Percentiles rank a stretch among this genome's conserved stretches.
Evolutionary conservation across 2,329 filamentous ascomycete genomes (phyloP).

Genomic region (Fusarium sp.): DNA sequence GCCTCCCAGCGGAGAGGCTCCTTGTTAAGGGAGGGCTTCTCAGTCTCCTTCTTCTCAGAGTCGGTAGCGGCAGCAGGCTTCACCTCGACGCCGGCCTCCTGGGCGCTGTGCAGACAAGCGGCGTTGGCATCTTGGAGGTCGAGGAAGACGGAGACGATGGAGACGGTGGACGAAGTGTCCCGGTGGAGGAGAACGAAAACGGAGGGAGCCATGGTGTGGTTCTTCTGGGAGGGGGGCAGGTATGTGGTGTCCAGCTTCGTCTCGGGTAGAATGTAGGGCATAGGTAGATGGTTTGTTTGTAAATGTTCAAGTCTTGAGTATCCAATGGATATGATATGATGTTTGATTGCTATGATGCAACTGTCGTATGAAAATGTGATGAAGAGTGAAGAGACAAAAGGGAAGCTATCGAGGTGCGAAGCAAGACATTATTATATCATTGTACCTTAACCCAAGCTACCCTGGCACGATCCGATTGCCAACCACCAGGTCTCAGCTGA

Average conservation of each 20-base stretch:
- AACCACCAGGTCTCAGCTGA: constrained; percentile 30
- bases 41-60: constrained; percentile 11
- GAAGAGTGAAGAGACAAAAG: constrained; percentile 7
- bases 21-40: constrained; percentile 24
- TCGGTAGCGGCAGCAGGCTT: constrained; percentile 14
- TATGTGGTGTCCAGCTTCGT: constrained; percentile 11
- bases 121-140: constrained; percentile 53
- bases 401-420: constrained; percentile 8
- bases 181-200: constrained; percentile 51
- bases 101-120: constrained; percentile 47
- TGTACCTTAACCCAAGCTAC: constrained; percentile 16
- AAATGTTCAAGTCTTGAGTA: neutral
- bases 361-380: constrained; percentile 8
- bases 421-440: constrained; percentile 41
- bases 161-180: constrained; percentile 43
- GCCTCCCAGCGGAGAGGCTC: constrained; percentile 52
- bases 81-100: constrained; percentile 44
- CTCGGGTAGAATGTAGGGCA: constrained; percentile 18
- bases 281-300: constrained; percentile 4
- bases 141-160: constrained; percentile 49
- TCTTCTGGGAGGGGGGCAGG: constrained; percentile 16
- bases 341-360: neutral
- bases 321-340: neutral
- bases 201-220: constrained; percentile 41
- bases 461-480: constrained; percentile 33